phyloP scores from a whole-genome alignment of 192 early-diverging fungal species.

The Coemansia sp. region DNA sequence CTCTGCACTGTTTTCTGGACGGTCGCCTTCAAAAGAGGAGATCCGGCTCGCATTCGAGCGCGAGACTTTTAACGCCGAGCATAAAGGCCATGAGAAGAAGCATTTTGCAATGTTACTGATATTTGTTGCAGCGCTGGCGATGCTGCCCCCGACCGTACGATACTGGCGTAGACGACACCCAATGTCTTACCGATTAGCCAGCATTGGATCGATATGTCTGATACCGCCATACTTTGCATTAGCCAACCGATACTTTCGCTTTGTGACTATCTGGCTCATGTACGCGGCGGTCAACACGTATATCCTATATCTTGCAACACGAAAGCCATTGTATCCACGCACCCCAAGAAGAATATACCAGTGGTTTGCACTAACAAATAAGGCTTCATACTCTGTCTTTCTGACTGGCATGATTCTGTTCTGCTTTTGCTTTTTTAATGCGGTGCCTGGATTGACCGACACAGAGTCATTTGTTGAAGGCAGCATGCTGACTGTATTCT shows the following conservation, averaged over 20 bases:
- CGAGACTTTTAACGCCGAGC: conserved; percentile 33
- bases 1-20: conserved; percentile 26
- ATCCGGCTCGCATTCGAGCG: conserved; percentile 15
- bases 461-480: conserved; percentile 26
- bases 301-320: conserved; percentile 40
- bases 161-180: conserved; percentile 44
- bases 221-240: conserved; percentile 49
- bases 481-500: conserved; percentile 37
- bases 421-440: conserved; percentile 38
- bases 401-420: conserved; percentile 32
- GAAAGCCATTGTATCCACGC: conserved; percentile 29
- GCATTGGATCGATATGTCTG: conserved; percentile 42
- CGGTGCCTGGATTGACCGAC: conserved; percentile 42
- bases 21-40: conserved; percentile 23
- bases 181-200: conserved; percentile 39
- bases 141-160: conserved; percentile 38
- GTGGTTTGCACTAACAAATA: conserved; percentile 53
- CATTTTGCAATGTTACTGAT: conserved; percentile 47
- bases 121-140: conserved; percentile 30
- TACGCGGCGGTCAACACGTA: conserved; percentile 35
- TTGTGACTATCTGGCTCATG: conserved; percentile 32
- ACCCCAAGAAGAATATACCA: conserved; percentile 50
- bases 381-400: conserved; percentile 43
- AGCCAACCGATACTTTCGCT: conserved; percentile 37
- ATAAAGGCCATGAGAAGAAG: conserved; percentile 37